Evolutionary conservation across 371 early-diverging fungal genomes (phyloP).

Genomic region (Actinomortierella wolfii): DNA sequence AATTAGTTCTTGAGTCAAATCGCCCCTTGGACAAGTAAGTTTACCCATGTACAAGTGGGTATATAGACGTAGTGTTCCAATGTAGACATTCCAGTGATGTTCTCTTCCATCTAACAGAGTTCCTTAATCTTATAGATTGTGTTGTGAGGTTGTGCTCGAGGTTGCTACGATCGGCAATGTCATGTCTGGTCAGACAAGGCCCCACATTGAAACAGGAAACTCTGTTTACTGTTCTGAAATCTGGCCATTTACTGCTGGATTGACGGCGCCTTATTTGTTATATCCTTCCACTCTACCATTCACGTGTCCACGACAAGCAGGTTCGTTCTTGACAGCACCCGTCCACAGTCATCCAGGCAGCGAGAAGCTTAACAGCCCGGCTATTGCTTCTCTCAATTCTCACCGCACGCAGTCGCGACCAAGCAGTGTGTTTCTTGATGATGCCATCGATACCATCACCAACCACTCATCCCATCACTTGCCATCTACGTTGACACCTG

Average conservation of each 20-base stretch:
- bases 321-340: not conserved
- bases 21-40: constrained; percentile 48
- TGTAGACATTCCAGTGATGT: not conserved
- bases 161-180: constrained; percentile 51
- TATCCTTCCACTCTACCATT: constrained; percentile 37
- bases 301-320: constrained; percentile 31
- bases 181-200: constrained; percentile 32
- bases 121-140: constrained; percentile 17
- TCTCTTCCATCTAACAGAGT: not conserved
- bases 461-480: no score
- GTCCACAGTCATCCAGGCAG: no score
- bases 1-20: constrained; percentile 44
- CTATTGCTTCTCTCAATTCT: no score
- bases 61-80: not conserved
- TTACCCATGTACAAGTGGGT: not conserved
- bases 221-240: constrained; percentile 46
- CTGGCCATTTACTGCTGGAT: constrained; percentile 46
- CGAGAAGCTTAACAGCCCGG: no score
- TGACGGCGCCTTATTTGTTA: constrained; percentile 25
- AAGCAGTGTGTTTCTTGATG: constrained; percentile 44
- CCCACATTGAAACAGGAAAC: constrained; percentile 37
- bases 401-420: constrained; percentile 40
- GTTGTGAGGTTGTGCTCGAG: constrained; percentile 48
- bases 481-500: no score
- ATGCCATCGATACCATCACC: constrained; percentile 11